Evolutionary conservation across 2,329 filamentous ascomycete species (phyloP), one percentile per base, ranked within the genome.

Genomic region (Bipolaris bicolor): DNA sequence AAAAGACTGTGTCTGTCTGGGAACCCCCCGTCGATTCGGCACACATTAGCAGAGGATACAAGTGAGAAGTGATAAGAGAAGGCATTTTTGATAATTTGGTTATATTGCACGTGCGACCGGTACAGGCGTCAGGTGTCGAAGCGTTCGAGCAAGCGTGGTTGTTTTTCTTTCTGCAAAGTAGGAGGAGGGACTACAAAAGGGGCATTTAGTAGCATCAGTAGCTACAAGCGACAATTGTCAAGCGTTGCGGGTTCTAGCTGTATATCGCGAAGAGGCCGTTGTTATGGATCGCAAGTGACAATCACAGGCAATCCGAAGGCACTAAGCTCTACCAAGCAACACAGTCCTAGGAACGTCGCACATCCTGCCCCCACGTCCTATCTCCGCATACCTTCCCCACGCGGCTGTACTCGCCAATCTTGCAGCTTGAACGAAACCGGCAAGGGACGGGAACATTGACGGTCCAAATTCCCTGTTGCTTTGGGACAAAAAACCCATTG

Each of bases 91-190:
- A 16, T 24, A 16, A 43, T 24, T 54, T 49, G 43, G 18, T 45
- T 36, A 31, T 41, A 50, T 52, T 29, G 48, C 49, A 15, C 31
- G 52, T 52, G 41, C 43, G 34, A 41, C 26, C 18, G 44, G 36
- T 47, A 54, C 26, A 31, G 49, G 60, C 49, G 53, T 50, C 47
- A 20, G 26, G 49, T 2, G 33, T 41, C 46, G 52, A 37, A 51
- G 49, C 26, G 58, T 58, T 61, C 44, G 34, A 57, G 53, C 43
- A 34, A 45, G n/a, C 16, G 15, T 6, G 24, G 39, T 22, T 26
- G 16, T 52, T 18, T 13, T 41, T 39, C 37, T 20, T 26, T 9
- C 40, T 31, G 33, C 37, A 29, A 31, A 44, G 43, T 24, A 33
- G 18, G 46, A 7, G 16, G 20, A 18, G 15, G 20, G 7, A 48